Percentiles rank a stretch among this genome's conserved stretches.
These are phyloP conservation scores for Ophiostoma perfectum DNA, from an alignment of 2,329 filamentous ascomycete genomes.

Conservation along the genomic window DNA sequence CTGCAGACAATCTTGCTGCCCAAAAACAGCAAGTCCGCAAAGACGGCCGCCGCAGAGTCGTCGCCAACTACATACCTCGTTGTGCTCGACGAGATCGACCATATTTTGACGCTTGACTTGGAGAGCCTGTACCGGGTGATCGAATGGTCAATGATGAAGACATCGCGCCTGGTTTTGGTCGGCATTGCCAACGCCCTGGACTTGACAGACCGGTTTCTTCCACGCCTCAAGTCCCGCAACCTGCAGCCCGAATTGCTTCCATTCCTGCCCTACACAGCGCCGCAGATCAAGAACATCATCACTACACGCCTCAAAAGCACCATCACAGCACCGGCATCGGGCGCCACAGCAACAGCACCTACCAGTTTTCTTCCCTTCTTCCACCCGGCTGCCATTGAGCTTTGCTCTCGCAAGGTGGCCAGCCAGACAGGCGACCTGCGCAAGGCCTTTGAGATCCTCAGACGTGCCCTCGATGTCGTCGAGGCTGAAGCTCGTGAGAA, in stretches of 20 bases:
- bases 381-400: constrained; percentile 86
- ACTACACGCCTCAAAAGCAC: constrained; percentile 74
- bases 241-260: constrained; percentile 84
- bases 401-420: constrained; percentile 91
- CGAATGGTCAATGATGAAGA: constrained; percentile 83
- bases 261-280: constrained; percentile 85
- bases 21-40: constrained; percentile 32
- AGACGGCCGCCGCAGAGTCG: constrained; percentile 7
- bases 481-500: constrained; percentile 77
- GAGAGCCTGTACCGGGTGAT: constrained; percentile 92
- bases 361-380: constrained; percentile 69
- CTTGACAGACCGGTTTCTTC: constrained; percentile 88
- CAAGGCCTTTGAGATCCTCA: constrained; percentile 91
- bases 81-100: constrained; percentile 90
- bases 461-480: constrained; percentile 80
- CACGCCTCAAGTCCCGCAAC: constrained; percentile 86
- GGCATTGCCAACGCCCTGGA: constrained; percentile 96
- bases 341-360: not conserved
- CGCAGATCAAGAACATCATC: constrained; percentile 83
- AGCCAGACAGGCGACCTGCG: constrained; percentile 90
- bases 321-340: not conserved
- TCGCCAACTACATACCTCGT: constrained; percentile 64
- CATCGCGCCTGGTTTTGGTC: constrained; percentile 74
- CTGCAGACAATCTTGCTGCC: constrained; percentile 68
- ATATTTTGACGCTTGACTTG: constrained; percentile 80